Base-by-base conservation (phyloP, 352 stramenopile genomes). In the Phytopythium vexans region DNA sequence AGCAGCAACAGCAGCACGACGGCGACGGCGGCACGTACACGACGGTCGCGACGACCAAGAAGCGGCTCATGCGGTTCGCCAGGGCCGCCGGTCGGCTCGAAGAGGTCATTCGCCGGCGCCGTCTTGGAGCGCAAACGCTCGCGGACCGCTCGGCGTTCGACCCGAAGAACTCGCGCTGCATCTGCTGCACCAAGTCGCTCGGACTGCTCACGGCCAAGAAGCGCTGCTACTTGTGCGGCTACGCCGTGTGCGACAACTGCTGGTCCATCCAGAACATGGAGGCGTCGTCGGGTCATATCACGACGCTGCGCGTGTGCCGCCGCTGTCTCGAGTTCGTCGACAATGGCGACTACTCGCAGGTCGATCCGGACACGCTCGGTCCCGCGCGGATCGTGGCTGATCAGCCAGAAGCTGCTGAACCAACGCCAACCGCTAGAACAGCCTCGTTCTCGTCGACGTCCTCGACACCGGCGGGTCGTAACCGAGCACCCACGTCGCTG, bases 321-420 rank as follows among this genome's bases (percentile, higher is more conserved):
- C 64, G 64, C 4, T 89, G 79, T 41, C 49, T 89, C 21, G 67
- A 79, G 34, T 74, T 73, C 11, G 74, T 89, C 5, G 68, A 81
- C 56, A 55, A 60, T 15, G 72, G 69, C 32, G 72, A 87, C 46
- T 89, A 83, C 54, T 63, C 63, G 2, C 46, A 72, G 5, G 54
- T 89, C 6, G 15, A 75, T 8, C 64, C 75, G 6, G 12, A 60
- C 0, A 68, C 51, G 0, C 62, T 66, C 14, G 72, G 70, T 27
- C 44, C 40, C 4, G 51, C 66, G 8, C 43, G 57, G 34, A 53
- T 75, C 39, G 45, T 70, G 15, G 46, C 68, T 3, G 56, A 69
- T 48, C 41, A 54, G 11, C 16, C 32, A 7, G 9, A 45, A 50
- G 41, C 8, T 3, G 37, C 37, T 41, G 12, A 9, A 14, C 21